Conservation (phyloP, 345 rosid species). For the Euphorbia peplus region DNA sequence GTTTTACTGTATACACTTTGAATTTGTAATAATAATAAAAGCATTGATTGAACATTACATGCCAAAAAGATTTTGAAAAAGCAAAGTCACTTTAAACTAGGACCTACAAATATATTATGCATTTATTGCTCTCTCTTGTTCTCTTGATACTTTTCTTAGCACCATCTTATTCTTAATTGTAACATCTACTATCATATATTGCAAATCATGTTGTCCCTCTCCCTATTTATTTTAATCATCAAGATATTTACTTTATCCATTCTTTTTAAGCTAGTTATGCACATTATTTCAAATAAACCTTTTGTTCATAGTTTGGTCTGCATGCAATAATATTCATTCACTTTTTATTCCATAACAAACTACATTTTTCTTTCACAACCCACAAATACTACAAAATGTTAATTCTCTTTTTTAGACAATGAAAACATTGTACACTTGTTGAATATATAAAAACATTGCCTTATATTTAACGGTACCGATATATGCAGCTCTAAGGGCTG, state of each 20-base stretch:
- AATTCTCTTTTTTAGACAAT: neutral
- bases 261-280: conserved; percentile 18
- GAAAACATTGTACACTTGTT: neutral
- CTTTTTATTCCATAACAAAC: neutral
- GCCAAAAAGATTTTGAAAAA: too few relatives aligned
- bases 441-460: neutral
- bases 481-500: too few relatives aligned
- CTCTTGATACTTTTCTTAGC: too few relatives aligned
- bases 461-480: too few relatives aligned
- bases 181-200: conserved; percentile 25
- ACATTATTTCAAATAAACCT: neutral
- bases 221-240: conserved; percentile 9
- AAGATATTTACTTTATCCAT: conserved; percentile 11
- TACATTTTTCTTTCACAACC: neutral
- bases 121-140: too few relatives aligned
- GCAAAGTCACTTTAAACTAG: too few relatives aligned
- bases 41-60: too few relatives aligned
- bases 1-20: too few relatives aligned
- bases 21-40: too few relatives aligned
- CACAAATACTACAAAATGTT: neutral
- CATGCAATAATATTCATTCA: neutral
- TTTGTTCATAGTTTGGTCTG: neutral
- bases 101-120: too few relatives aligned
- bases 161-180: too few relatives aligned
- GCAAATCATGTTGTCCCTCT: conserved; percentile 20